These are phyloP conservation scores for Wallacemonas rigidus DNA, from an alignment of 208 protist genomes.

Conservation along the genomic window DNA sequence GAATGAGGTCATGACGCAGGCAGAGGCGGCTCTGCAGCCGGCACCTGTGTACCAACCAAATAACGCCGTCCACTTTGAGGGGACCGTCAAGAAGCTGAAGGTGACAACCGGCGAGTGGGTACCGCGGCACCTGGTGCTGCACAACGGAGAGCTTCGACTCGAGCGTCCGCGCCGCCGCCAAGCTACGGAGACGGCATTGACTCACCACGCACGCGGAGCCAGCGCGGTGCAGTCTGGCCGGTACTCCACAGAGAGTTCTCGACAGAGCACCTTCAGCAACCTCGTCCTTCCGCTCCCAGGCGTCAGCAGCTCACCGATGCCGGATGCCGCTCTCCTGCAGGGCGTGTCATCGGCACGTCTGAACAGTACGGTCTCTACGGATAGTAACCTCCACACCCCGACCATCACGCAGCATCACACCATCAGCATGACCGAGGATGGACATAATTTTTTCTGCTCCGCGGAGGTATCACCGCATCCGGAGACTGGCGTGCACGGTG, in stretches of 20 bases:
- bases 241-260: neutral
- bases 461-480: neutral
- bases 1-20: slow-evolving; percentile 19
- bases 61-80: slow-evolving; percentile 20
- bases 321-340: neutral
- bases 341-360: neutral
- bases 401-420: neutral
- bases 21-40: slow-evolving; percentile 27
- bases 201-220: neutral
- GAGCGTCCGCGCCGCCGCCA: neutral
- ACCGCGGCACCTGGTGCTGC: slow-evolving; percentile 19
- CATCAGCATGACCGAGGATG: neutral
- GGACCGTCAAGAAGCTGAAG: slow-evolving; percentile 22
- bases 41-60: slow-evolving; percentile 11
- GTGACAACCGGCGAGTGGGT: slow-evolving; percentile 13
- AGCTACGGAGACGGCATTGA: neutral
- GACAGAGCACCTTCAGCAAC: slow-evolving; percentile 16
- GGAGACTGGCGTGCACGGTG: neutral
- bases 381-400: neutral
- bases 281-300: slow-evolving; percentile 2
- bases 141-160: slow-evolving; percentile 18
- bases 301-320: neutral
- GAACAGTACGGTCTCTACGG: neutral
- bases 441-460: neutral
- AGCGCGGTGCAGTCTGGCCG: neutral